These are phyloP conservation scores for Boletus pseudo-olivaceus DNA, from an alignment of 768 basidiomycete species.

Conservation along the genomic window DNA sequence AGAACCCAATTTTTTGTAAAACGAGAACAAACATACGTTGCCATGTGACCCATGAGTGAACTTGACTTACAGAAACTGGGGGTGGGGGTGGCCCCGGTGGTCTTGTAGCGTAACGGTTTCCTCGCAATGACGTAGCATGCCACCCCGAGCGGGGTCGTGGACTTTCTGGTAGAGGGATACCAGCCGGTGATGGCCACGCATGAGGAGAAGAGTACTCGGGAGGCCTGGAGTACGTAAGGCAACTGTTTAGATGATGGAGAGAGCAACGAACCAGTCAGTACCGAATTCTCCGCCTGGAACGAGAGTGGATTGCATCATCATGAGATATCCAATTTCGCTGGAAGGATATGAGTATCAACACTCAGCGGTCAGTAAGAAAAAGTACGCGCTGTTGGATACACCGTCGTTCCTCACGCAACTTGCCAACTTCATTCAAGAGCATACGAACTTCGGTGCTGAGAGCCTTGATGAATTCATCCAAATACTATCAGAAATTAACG, in stretches of 20 bases:
- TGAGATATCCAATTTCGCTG: conserved; percentile 71
- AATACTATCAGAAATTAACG: conserved; percentile 44
- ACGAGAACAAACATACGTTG: conserved; percentile 44
- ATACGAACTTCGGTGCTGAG: conserved; percentile 73
- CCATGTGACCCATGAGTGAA: conserved; percentile 58
- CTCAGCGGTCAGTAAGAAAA: background rate
- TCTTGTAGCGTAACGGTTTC: conserved; percentile 29
- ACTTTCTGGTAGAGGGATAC: conserved; percentile 39
- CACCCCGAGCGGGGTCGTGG: conserved; percentile 51
- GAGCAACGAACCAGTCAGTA: conserved; percentile 54
- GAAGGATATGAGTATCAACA: background rate
- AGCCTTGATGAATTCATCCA: conserved; percentile 78
- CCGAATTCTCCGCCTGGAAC: conserved; percentile 75
- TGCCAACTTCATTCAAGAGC: conserved; percentile 75
- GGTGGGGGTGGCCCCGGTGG: conserved; percentile 23
- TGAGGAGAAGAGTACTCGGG: conserved; percentile 36
- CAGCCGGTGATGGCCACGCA: conserved; percentile 38
- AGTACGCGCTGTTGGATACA: conserved; percentile 63
- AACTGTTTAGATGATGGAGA: background rate
- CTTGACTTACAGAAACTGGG: conserved; percentile 34
- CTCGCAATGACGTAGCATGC: conserved; percentile 42
- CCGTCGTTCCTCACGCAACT: conserved; percentile 68
- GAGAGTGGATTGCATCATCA: conserved; percentile 64
- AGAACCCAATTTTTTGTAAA: background rate
- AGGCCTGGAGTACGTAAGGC: conserved; percentile 30